Evolutionary conservation across 352 stramenopile genomes (phyloP).

Genomic region (Globisporangium recalcitrans): DNA sequence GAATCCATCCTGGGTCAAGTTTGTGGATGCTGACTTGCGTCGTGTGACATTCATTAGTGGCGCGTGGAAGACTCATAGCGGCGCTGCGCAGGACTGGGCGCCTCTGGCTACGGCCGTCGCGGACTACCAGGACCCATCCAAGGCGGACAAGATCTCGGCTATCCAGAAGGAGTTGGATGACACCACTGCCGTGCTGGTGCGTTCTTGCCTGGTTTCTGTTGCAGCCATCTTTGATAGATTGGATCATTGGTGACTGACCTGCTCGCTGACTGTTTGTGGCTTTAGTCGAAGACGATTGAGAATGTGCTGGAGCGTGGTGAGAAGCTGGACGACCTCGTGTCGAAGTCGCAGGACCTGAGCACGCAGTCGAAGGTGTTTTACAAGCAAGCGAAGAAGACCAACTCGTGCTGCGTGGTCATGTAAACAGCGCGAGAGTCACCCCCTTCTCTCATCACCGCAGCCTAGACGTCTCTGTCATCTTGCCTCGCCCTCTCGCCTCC

Average conservation of each 20-base stretch:
- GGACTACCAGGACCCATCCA: conserved; percentile 97
- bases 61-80: conserved; percentile 52
- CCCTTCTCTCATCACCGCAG: neutral
- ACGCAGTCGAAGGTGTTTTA: conserved; percentile 99
- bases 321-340: conserved; percentile 98
- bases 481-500: neutral
- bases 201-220: neutral
- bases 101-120: conserved; percentile 89
- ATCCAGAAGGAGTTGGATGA: conserved; percentile 99
- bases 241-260: neutral
- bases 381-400: conserved; percentile 99
- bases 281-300: conserved; percentile 97
- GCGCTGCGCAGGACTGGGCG: conserved; percentile 86
- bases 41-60: conserved; percentile 19
- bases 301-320: conserved; percentile 97
- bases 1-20: neutral
- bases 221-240: neutral
- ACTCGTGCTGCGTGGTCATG: conserved; percentile 96
- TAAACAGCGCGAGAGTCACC: conserved; percentile 29
- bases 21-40: no score
- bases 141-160: conserved; percentile 99
- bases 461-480: conserved; percentile 7
- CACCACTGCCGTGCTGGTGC: conserved; percentile 95
- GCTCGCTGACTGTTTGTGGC: neutral
- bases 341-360: conserved; percentile 97